Evolutionary conservation across 768 basidiomycete species (phyloP), one percentile per base, ranked within the genome.

Genomic region (Botryobasidium botryosum): DNA sequence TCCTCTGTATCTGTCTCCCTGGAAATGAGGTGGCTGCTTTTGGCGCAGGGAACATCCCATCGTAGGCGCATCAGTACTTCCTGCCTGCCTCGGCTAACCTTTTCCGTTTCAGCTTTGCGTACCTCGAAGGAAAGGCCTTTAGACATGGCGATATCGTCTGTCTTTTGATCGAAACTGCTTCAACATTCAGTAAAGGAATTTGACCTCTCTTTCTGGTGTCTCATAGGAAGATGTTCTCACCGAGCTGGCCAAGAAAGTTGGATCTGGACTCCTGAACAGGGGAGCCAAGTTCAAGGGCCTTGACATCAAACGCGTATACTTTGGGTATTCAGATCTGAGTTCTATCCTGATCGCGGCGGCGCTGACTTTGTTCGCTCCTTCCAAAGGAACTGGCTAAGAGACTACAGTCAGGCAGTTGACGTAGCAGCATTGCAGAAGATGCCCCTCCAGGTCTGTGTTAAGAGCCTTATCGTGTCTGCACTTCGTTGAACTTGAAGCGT

Each of bases 131-230:
- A 29, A 10, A 61, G 61, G 5, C 62, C n/a, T n/a, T 83, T 62
- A 66, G 86, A 39, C 88, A 94, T 57, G 90, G 90, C 35, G 87
- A 94, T 61, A 88, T 94, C 46, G 70, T n/a, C n/a, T n/a, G n/a
- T n/a, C n/a, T n/a, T n/a, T n/a, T n/a, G n/a, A n/a, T n/a, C n/a
- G n/a, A n/a, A n/a, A n/a, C n/a, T n/a, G n/a, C n/a, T n/a, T n/a
- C n/a, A n/a, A n/a, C n/a, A n/a, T n/a, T n/a, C n/a, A n/a, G n/a
- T n/a, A n/a, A n/a, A n/a, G n/a, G n/a, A n/a, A n/a, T n/a, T n/a
- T n/a, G n/a, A n/a, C n/a, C n/a, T n/a, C n/a, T n/a, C n/a, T n/a
- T n/a, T n/a, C n/a, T n/a, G n/a, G n/a, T n/a, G n/a, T n/a, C n/a
- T n/a, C n/a, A n/a, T n/a, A n/a, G n/a, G n/a, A 7, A 21, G 5